These are phyloP conservation scores for Pinus tabuliformis DNA, from an alignment of 75 land plant species.

Conservation along the genomic window DNA sequence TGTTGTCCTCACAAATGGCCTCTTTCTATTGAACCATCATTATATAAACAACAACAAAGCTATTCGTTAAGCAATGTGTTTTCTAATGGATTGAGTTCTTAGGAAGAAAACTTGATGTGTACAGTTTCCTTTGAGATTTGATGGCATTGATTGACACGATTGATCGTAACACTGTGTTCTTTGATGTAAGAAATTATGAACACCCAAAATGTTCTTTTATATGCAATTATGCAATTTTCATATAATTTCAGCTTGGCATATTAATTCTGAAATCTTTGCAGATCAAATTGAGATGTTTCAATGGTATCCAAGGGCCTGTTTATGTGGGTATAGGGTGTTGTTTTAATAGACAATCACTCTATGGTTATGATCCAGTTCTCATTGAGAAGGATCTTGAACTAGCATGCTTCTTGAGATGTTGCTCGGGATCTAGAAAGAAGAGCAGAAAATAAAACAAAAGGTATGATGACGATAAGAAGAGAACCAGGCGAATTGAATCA, in stretches of 20 bases:
- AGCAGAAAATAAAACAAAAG: conserved; percentile 37
- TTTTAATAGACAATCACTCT: conserved; percentile 84
- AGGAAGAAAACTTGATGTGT: conserved; percentile 78
- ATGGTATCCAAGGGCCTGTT: conserved; percentile 86
- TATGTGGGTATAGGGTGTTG: conserved; percentile 92
- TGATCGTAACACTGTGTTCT: conserved; percentile 84
- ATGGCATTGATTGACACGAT: conserved; percentile 84
- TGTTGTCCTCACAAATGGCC: conserved; percentile 79
- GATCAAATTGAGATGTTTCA: conserved; percentile 87
- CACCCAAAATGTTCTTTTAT: not conserved
- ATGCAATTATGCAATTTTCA: not conserved
- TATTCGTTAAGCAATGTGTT: conserved; percentile 82
- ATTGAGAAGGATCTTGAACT: conserved; percentile 68
- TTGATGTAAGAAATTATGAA: conserved; percentile 53
- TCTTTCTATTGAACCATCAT: conserved; percentile 75
- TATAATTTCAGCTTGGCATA: not conserved
- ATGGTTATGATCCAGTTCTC: conserved; percentile 84
- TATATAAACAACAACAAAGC: conserved; percentile 89
- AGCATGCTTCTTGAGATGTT: conserved; percentile 51
- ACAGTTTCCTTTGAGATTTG: conserved; percentile 81
- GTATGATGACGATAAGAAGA: conserved; percentile 43
- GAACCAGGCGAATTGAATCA: conserved; percentile 68
- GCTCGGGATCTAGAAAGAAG: conserved; percentile 75
- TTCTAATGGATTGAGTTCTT: conserved; percentile 77
- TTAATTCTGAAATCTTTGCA: conserved; percentile 15